Conservation (phyloP, 1,284 basidiomycete genomes). For the Neonothopanus nambi region DNA sequence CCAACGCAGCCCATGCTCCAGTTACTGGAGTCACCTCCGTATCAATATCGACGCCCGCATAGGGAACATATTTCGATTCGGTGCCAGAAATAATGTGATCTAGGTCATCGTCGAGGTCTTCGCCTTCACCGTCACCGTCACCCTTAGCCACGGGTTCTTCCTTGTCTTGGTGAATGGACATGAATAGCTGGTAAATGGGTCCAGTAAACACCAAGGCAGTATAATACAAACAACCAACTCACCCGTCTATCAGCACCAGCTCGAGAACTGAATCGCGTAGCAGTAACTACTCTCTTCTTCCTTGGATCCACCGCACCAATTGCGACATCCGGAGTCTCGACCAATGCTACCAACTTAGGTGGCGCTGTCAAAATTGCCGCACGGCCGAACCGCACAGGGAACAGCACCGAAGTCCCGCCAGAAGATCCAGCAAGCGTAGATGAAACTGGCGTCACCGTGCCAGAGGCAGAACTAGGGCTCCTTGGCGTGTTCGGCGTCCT, state of each 20-base stretch:
- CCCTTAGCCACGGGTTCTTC: constrained; percentile 33
- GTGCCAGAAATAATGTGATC: constrained; percentile 1
- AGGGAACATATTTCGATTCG: not conserved
- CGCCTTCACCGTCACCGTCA: constrained; percentile 25
- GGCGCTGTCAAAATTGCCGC: constrained; percentile 76
- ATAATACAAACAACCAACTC: constrained; percentile 27
- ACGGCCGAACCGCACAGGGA: constrained; percentile 57
- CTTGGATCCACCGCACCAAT: constrained; percentile 79
- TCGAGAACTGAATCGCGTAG: constrained; percentile 82
- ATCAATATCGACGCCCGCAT: constrained; percentile 49
- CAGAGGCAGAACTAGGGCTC: constrained; percentile 43
- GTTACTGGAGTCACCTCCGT: constrained; percentile 58
- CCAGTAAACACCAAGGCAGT: constrained; percentile 9
- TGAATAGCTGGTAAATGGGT: constrained; percentile 57
- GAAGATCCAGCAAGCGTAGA: constrained; percentile 26
- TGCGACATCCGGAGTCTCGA: constrained; percentile 82
- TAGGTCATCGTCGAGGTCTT: constrained; percentile 15
- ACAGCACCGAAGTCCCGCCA: constrained; percentile 28
- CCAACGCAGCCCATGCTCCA: constrained; percentile 71
- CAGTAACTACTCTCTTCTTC: constrained; percentile 81
- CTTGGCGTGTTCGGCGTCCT: constrained; percentile 40
- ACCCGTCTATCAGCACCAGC: constrained; percentile 78
- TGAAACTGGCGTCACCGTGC: constrained; percentile 39
- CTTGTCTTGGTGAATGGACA: constrained; percentile 74
- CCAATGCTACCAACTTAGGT: constrained; percentile 74